phyloP scores from a whole-genome alignment of 208 protist genomes.

The Crithidia expoeki region DNA sequence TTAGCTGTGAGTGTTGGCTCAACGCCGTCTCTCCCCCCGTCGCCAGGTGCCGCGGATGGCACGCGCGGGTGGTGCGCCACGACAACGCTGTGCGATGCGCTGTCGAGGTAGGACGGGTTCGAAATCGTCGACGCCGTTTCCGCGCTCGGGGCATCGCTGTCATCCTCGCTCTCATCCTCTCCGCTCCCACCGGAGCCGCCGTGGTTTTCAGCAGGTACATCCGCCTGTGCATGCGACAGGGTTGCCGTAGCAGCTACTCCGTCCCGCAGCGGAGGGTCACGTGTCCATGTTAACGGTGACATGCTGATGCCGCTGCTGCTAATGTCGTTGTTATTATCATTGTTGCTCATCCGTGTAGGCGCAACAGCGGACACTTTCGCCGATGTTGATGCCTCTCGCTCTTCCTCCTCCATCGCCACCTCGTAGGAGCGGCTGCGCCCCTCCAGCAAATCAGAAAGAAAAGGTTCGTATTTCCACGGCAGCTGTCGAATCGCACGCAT shows the following conservation, averaged over 20 bases:
- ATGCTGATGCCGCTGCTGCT: neutral
- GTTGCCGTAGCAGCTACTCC: neutral
- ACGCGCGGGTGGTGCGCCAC: constrained; percentile 7
- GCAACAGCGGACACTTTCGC: neutral
- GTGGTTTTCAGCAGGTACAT: neutral
- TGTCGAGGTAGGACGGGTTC: constrained; percentile 12
- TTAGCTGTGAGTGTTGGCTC: too few species aligned
- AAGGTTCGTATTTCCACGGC: constrained; percentile 71
- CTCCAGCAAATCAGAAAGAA: constrained; percentile 35
- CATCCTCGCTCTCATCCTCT: neutral
- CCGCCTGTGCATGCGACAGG: neutral
- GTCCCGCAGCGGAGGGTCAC: neutral
- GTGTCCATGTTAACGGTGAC: neutral
- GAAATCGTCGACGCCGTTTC: constrained; percentile 4
- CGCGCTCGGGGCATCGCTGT: neutral
- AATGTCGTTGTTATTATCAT: neutral
- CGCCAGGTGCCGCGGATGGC: neutral
- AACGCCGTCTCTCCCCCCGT: neutral
- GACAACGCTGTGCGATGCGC: constrained; percentile 15
- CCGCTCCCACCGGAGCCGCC: neutral
- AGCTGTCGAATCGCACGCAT: constrained; percentile 46
- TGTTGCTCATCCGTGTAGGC: neutral
- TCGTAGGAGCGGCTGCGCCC: constrained; percentile 5
- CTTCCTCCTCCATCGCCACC: neutral
- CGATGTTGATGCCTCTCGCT: neutral